Conservation (phyloP, 2,329 filamentous ascomycete species). For the Aspergillus pseudonomiae region DNA sequence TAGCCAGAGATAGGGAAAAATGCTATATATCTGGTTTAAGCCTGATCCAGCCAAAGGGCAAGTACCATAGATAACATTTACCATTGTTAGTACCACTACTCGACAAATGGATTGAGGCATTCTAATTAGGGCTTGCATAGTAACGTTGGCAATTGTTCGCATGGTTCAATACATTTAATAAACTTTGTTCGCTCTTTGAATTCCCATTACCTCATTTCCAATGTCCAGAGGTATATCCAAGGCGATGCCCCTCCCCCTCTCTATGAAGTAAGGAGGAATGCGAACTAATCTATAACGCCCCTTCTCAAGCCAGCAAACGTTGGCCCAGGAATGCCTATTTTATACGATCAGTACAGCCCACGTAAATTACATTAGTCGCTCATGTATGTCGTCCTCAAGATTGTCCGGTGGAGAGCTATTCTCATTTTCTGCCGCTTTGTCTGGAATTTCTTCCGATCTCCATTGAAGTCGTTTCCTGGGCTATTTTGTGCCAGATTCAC, state of each 20-base stretch:
- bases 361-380: not conserved
- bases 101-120: too few relatives aligned
- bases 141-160: not conserved
- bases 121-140: too few relatives aligned
- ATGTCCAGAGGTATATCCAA: not conserved
- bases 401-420: not conserved
- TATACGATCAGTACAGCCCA: not conserved
- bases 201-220: not conserved
- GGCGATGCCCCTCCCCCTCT: not conserved
- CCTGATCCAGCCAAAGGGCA: not conserved
- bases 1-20: not conserved
- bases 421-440: not conserved
- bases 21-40: not conserved
- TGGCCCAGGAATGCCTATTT: not conserved
- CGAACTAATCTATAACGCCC: not conserved
- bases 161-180: not conserved
- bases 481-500: constrained; percentile 14
- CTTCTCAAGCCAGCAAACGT: not conserved
- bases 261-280: not conserved
- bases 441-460: constrained; percentile 3
- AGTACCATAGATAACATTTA: not conserved
- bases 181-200: not conserved
- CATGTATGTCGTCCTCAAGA: not conserved
- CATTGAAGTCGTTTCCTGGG: constrained; percentile 9
- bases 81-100: not conserved